phyloP scores from a whole-genome alignment of 2,329 filamentous ascomycete species.

The Alternaria panax region DNA sequence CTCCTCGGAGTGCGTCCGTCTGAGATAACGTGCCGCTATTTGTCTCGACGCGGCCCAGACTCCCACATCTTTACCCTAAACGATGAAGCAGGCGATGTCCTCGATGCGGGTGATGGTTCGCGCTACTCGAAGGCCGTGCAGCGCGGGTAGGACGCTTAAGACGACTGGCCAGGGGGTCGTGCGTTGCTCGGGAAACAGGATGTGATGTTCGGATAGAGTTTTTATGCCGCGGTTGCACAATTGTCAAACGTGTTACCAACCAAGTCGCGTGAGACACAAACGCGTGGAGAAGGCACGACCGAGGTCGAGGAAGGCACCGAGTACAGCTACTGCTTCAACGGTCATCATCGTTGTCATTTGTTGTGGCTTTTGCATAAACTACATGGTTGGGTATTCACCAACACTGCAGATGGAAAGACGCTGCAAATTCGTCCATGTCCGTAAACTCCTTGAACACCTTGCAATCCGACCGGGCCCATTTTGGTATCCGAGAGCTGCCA shows the following conservation, averaged over 20 bases:
- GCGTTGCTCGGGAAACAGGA: constrained; percentile 15
- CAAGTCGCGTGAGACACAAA: constrained; percentile 10
- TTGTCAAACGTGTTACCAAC: constrained; percentile 10
- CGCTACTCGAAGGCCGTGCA: constrained; percentile 41
- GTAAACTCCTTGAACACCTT: constrained; percentile 40
- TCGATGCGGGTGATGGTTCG: constrained; percentile 43
- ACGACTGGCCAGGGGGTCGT: constrained; percentile 9
- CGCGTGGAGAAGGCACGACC: constrained; percentile 4
- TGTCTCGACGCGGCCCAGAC: constrained; percentile 15
- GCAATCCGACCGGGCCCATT: constrained; percentile 43
- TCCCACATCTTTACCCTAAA: constrained; percentile 18
- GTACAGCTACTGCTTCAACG: constrained; percentile 16
- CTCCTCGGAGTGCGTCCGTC: constrained; percentile 20
- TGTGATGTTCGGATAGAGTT: constrained; percentile 30
- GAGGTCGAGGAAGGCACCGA: too few species aligned
- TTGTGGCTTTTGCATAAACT: constrained; percentile 47
- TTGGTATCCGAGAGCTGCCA: constrained; percentile 40
- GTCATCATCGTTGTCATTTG: constrained; percentile 20
- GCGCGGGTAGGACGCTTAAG: constrained; percentile 30
- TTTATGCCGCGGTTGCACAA: constrained; percentile 15
- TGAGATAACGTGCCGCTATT: constrained; percentile 29
- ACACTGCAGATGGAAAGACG: constrained; percentile 29
- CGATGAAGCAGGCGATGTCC: constrained; percentile 29
- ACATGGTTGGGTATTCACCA: constrained; percentile 36
- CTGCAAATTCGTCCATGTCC: constrained; percentile 38